Evolutionary conservation across 1,139 yeast genomes (phyloP), one percentile per base, ranked within the genome.

Genomic region (Kurtzmaniella quercitrusa): DNA sequence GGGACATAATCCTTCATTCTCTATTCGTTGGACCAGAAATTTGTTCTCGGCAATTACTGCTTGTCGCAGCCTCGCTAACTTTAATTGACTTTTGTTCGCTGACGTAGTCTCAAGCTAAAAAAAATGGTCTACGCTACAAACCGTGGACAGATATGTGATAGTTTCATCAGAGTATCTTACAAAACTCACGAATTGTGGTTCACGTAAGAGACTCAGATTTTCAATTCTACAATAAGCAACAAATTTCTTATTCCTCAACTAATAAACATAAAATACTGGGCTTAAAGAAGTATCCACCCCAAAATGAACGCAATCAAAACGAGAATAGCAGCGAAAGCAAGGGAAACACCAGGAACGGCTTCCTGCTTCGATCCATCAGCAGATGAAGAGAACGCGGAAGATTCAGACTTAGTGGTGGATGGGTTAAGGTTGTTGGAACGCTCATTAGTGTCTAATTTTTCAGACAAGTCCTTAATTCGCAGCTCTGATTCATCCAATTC

Each of bases 231-330:
- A 30, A 3, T 3, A 14, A 14, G 5, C 5, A 30, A 30, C 34
- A 30, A 30, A 5, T 12, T 16, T 8, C 18, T 14, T 30, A 14
- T 30, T 30, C 18, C 18, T 30, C 34, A 30, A 30, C 34, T 30
- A 14, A 30, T 30, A 30, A 30, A 30, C 34, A 30, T 30, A 30
- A 30, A 30, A 21, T n/a, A 6, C 14, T 22, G n/a, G 42, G 36
- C 45, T 60, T 67, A 78, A 55, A 78, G 76, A 45, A 79, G 67
- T 56, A 75, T 66, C 82, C 83, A 79, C 42, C 85, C 84, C 48
- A 78, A 61, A 48, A 80, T 65, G 66, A 80, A 80, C 42, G 85
- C 79, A 48, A 79, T 52, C 40, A 80, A 53, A 51, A 78, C 74
- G 55, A 80, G 67, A 40, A 76, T 56, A 38, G 73, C 64, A 30